Percentiles rank a stretch among this genome's conserved stretches.
Evolutionary conservation across 495 filamentous ascomycete genomes (phyloP).

Genomic region (Penicillium antarcticum): DNA sequence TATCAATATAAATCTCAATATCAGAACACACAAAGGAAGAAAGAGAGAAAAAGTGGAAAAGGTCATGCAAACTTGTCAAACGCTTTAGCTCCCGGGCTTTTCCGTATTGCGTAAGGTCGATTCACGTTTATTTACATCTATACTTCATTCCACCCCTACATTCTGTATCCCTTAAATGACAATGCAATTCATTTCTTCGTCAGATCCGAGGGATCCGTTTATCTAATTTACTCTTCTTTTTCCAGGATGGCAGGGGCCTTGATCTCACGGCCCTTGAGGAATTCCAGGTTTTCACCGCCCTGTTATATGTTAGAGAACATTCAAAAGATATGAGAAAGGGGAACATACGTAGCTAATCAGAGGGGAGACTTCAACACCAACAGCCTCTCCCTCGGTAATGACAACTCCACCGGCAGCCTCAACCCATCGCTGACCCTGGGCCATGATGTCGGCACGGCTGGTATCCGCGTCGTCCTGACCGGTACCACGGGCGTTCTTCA

Average conservation of each 20-base stretch:
- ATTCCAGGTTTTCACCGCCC: constrained; percentile 88
- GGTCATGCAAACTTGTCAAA: constrained; percentile 31
- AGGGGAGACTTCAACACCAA: constrained; percentile 87
- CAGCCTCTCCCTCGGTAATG: constrained; percentile 61
- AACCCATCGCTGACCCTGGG: constrained; percentile 82
- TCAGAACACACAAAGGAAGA: constrained; percentile 4
- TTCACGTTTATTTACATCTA: constrained; percentile 18
- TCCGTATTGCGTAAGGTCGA: constrained; percentile 43
- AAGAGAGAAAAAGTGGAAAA: constrained; percentile 14
- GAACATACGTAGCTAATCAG: constrained; percentile 90
- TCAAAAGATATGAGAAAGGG: constrained; percentile 4
- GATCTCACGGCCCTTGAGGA: constrained; percentile 69
- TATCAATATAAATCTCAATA: not conserved
- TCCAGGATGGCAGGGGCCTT: constrained; percentile 75
- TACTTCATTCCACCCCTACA: constrained; percentile 9
- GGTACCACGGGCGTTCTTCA: constrained; percentile 93
- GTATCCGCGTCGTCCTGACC: constrained; percentile 94
- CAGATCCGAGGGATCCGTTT: not conserved
- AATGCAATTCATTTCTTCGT: constrained; percentile 25
- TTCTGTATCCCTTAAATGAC: constrained; percentile 17
- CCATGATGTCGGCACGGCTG: constrained; percentile 82
- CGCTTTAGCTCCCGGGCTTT: constrained; percentile 41
- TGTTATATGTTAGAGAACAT: constrained; percentile 35
- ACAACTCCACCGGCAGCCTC: constrained; percentile 74
- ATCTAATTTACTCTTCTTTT: constrained; percentile 52